Conservation (phyloP, 345 rosid genomes). For the Acer negundo region DNA sequence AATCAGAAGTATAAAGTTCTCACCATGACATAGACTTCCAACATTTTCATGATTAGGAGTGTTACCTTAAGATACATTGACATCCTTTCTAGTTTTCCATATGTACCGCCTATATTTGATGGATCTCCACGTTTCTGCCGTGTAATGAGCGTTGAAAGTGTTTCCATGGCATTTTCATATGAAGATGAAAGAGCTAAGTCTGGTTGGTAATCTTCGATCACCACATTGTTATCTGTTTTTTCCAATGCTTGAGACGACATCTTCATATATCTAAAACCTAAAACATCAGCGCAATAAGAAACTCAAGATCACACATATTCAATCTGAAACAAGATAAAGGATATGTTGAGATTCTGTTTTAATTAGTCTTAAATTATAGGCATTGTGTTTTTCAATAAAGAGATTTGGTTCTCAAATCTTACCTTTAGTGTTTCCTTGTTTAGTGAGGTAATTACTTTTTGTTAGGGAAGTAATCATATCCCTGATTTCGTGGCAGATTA, state of each 20-base stretch:
- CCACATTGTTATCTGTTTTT: conserved; percentile 31
- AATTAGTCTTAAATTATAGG: no score
- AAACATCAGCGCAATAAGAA: conserved; percentile 26
- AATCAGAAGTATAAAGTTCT: conserved; percentile 5
- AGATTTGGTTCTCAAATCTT: no score
- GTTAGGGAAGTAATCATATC: background rate
- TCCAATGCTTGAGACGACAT: conserved; percentile 42
- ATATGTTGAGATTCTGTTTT: no score
- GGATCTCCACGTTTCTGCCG: conserved; percentile 60
- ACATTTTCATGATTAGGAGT: conserved; percentile 9
- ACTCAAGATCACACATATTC: conserved; percentile 6
- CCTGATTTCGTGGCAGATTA: background rate
- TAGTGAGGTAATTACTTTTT: no score
- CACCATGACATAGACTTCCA: conserved; percentile 8
- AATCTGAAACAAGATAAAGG: background rate
- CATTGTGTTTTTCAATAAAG: no score
- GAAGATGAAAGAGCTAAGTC: conserved; percentile 47
- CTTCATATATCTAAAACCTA: conserved; percentile 46
- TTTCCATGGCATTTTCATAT: conserved; percentile 82
- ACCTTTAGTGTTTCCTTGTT: no score
- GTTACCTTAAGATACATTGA: conserved; percentile 68
- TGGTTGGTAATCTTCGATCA: conserved; percentile 34
- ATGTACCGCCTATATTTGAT: conserved; percentile 39
- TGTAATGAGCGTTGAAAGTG: conserved; percentile 80
- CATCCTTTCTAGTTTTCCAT: conserved; percentile 71